phyloP scores from a whole-genome alignment of 2,329 filamentous ascomycete genomes.

The Lecanoromycetidae sp. region DNA sequence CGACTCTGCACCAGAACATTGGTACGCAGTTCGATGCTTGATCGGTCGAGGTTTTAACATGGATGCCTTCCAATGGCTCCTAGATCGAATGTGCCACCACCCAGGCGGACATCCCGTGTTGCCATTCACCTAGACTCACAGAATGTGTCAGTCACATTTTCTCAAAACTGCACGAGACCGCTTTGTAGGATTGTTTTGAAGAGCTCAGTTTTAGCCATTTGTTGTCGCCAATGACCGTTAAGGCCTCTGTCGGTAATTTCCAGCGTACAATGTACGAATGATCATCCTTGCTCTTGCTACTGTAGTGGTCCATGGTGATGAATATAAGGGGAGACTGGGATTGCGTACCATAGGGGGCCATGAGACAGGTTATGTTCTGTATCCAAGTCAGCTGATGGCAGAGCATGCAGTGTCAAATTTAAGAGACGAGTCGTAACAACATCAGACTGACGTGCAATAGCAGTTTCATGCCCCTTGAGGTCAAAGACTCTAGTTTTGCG shows the following conservation, averaged over 20 bases:
- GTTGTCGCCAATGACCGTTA: slow-evolving; percentile 58
- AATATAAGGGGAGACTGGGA: background rate
- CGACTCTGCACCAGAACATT: too few species aligned
- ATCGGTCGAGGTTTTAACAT: too few species aligned
- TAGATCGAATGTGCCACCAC: too few species aligned
- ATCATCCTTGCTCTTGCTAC: slow-evolving; percentile 45
- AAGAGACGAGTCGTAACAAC: slow-evolving; percentile 18
- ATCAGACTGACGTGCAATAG: slow-evolving; percentile 89
- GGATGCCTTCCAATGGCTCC: too few species aligned
- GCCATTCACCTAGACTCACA: background rate
- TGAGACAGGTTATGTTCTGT: background rate
- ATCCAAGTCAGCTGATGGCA: background rate
- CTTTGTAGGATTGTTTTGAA: slow-evolving; percentile 5
- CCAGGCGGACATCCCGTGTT: too few species aligned
- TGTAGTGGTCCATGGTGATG: background rate
- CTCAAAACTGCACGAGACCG: background rate
- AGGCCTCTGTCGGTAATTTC: slow-evolving; percentile 91
- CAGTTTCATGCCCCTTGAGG: slow-evolving; percentile 69
- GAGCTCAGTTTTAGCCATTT: slow-evolving; percentile 76
- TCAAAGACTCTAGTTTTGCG: slow-evolving; percentile 98
- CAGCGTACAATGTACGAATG: slow-evolving; percentile 56
- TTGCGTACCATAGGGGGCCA: background rate
- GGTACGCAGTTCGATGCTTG: too few species aligned
- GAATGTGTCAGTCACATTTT: background rate
- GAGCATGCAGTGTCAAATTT: too few species aligned